A percentile compares a stretch with the other conserved stretches of the same genome.
phyloP scores from a whole-genome alignment of 495 filamentous ascomycete genomes.

The Sabuloglossum arenarium region DNA sequence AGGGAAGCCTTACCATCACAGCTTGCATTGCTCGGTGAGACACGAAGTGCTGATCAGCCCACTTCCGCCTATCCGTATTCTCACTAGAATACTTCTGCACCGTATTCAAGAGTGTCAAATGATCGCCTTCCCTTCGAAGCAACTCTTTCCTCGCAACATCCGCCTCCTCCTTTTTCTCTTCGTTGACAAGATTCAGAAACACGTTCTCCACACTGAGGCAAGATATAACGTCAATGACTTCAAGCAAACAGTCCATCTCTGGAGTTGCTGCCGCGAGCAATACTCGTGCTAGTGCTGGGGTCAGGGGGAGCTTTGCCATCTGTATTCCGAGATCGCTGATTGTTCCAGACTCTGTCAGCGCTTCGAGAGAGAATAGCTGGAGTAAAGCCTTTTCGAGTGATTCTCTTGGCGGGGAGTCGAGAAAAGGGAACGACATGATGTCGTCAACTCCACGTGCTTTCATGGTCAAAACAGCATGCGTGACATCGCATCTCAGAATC shows the following conservation, averaged over 20 bases:
- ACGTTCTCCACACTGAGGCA: conserved; percentile 77
- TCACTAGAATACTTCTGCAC: conserved; percentile 67
- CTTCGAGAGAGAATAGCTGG: conserved; percentile 56
- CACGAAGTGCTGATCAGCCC: conserved; percentile 60
- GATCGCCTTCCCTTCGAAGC: conserved; percentile 66
- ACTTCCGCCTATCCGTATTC: conserved; percentile 46
- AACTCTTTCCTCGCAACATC: conserved; percentile 53
- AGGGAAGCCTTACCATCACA: conserved; percentile 33
- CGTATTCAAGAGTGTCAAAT: conserved; percentile 65
- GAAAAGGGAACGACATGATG: conserved; percentile 62
- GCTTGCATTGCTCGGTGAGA: conserved; percentile 66
- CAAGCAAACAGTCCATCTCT: conserved; percentile 46
- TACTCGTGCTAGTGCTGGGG: conserved; percentile 62
- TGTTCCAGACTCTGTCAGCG: conserved; percentile 45
- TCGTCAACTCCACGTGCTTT: conserved; percentile 79
- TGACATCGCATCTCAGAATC: conserved; percentile 75
- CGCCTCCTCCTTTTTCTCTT: conserved; percentile 62
- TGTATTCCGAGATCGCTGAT: conserved; percentile 57
- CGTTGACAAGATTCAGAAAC: conserved; percentile 58
- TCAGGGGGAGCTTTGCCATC: conserved; percentile 66
- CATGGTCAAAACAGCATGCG: conserved; percentile 75
- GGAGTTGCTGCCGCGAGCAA: conserved; percentile 58
- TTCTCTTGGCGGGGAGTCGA: conserved; percentile 60
- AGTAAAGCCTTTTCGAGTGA: conserved; percentile 66
- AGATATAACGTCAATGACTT: conserved; percentile 82